phyloP scores from a whole-genome alignment of 148 eudicot species.

The Selenicereus undatus region DNA sequence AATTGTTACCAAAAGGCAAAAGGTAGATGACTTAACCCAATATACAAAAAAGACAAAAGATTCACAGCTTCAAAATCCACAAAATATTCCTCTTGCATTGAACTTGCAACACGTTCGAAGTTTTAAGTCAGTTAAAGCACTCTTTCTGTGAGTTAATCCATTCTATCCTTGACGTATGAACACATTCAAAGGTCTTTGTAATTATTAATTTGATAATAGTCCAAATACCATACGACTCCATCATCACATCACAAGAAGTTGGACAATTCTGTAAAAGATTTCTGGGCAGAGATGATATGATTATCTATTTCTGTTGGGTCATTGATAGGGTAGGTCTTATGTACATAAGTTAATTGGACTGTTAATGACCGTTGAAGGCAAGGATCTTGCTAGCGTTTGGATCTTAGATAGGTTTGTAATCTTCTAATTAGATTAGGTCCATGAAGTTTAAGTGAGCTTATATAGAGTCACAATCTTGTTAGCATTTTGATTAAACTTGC shows the following conservation, averaged over 20 bases:
- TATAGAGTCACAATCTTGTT: no score
- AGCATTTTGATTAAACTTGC: no score
- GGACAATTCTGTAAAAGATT: neutral
- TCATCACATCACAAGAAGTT: neutral
- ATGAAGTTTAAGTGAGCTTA: no score
- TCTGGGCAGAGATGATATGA: neutral
- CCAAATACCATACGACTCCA: conserved; percentile 5
- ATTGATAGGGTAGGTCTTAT: no score
- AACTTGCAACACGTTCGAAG: neutral
- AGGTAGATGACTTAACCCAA: neutral
- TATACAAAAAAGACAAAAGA: neutral
- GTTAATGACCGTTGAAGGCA: no score
- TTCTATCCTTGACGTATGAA: neutral
- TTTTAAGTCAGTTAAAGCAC: neutral
- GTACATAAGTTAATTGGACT: no score
- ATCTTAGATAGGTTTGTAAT: no score
- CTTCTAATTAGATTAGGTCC: no score
- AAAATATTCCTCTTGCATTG: neutral
- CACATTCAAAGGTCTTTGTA: neutral
- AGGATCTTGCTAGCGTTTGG: no score
- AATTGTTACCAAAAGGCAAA: no score
- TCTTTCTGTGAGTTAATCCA: neutral
- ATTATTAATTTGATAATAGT: neutral
- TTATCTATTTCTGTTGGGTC: no score
- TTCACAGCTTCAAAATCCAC: neutral